phyloP scores from a whole-genome alignment of 164 flowering plant genomes.

The Cinnamomum chago region DNA sequence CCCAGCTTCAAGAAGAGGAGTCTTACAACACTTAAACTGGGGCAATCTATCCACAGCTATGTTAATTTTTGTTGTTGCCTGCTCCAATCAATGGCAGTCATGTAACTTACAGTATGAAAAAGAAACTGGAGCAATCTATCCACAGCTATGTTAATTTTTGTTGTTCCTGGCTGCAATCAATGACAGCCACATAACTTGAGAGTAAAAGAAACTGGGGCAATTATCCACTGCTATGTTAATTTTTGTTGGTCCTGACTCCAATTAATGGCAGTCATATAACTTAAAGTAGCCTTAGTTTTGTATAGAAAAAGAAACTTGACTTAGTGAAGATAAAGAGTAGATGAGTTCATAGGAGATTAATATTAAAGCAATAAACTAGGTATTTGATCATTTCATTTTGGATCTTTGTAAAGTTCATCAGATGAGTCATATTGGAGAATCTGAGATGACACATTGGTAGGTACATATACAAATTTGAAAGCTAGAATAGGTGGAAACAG shows the following conservation, averaged over 20 bases:
- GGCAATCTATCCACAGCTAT: conserved; percentile 81
- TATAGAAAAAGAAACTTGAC: background rate
- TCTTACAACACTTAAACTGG: conserved; percentile 64
- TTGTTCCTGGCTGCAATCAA: conserved; percentile 60
- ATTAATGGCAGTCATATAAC: conserved; percentile 7
- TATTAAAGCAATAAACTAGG: conserved; percentile 1
- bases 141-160: conserved; percentile 88
- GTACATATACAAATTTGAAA: background rate
- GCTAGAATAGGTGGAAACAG: background rate
- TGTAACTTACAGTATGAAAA: background rate
- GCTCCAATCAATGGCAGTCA: conserved; percentile 20
- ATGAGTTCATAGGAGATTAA: background rate
- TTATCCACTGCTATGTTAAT: conserved; percentile 79
- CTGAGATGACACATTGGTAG: too few species aligned
- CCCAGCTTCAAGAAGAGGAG: conserved; percentile 49
- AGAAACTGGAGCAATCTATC: conserved; percentile 66
- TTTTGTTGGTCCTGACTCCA: conserved; percentile 78
- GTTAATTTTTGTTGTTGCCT: conserved; percentile 94
- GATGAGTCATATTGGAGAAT: background rate
- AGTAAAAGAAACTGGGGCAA: conserved; percentile 55
- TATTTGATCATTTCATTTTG: background rate
- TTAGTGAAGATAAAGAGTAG: background rate
- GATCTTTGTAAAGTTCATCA: background rate
- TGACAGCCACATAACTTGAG: conserved; percentile 1
- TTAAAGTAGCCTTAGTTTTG: background rate